phyloP scores from a whole-genome alignment of 23 red algal genomes.

The Agarophyton chilense region DNA sequence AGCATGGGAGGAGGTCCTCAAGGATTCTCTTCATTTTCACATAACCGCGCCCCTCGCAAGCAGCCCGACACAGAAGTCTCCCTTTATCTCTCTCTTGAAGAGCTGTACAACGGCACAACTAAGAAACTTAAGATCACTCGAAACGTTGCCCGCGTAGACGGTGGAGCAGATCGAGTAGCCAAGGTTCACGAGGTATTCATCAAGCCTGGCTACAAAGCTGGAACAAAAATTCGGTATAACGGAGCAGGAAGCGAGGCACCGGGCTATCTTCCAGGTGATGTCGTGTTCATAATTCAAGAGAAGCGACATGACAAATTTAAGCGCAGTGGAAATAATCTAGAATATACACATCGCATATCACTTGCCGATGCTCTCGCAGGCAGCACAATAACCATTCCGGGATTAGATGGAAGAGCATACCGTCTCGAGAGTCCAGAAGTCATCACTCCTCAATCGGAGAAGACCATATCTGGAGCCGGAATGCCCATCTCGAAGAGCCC shows the following conservation, averaged over 20 bases:
- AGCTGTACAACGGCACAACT: conserved; percentile 81
- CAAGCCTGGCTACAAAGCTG: conserved; percentile 92
- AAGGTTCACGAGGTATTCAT: conserved; percentile 91
- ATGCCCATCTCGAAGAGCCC: conserved; percentile 93
- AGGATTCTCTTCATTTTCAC: conserved; percentile 19
- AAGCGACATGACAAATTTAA: conserved; percentile 85
- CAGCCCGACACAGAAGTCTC: conserved; percentile 87
- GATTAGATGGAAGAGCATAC: conserved; percentile 66
- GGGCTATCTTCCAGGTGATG: conserved; percentile 79
- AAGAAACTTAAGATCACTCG: conserved; percentile 92
- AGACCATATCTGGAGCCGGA: conserved; percentile 78
- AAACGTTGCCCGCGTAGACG: conserved; percentile 64
- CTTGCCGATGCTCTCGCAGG: conserved; percentile 88
- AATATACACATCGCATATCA: conserved; percentile 62
- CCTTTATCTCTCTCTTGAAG: conserved; percentile 82
- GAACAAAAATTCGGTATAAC: conserved; percentile 92
- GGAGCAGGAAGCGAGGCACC: conserved; percentile 86
- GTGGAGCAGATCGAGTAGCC: conserved; percentile 57
- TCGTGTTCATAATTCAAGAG: conserved; percentile 91
- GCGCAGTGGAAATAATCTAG: conserved; percentile 83
- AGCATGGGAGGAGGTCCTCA: conserved; percentile 5
- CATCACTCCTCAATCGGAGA: conserved; percentile 79
- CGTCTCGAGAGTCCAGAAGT: conserved; percentile 84
- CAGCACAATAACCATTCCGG: conserved; percentile 58
- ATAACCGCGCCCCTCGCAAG: conserved; percentile 32